Conservation (phyloP, 1,139 yeast genomes). For the Yamadazyma aaseri region DNA sequence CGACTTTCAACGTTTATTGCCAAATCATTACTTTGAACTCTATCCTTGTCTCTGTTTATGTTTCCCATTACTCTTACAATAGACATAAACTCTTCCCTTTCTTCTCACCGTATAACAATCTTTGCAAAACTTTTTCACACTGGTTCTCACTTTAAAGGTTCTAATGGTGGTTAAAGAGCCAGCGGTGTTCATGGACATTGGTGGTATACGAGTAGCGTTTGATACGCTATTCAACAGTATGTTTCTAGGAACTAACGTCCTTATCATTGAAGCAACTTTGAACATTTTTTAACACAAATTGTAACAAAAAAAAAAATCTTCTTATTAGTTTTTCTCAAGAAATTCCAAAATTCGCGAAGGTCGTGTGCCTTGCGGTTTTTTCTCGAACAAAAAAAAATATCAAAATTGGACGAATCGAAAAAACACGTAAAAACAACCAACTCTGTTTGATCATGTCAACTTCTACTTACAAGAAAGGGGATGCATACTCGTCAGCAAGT, state of each 20-base stretch:
- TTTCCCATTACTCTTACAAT: conserved; percentile 88
- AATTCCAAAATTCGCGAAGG: background rate
- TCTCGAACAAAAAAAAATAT: background rate
- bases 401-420: conserved; percentile 2
- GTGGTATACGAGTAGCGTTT: background rate
- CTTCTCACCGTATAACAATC: conserved; percentile 93
- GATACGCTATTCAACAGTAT: background rate
- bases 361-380: too few species aligned
- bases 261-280: conserved; percentile 10
- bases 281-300: too few species aligned
- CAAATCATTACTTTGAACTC: too few species aligned
- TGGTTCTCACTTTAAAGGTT: conserved; percentile 53
- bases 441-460: conserved; percentile 31
- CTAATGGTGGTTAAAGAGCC: conserved; percentile 17
- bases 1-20: too few species aligned
- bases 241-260: conserved; percentile 5
- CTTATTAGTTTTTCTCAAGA: background rate
- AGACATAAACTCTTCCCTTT: conserved; percentile 89
- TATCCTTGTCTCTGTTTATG: conserved; percentile 97
- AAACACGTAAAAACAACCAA: conserved; percentile 1
- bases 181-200: background rate
- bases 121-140: conserved; percentile 88
- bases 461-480: conserved; percentile 87
- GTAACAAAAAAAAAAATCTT: conserved; percentile 2
- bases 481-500: conserved; percentile 55